Base-by-base conservation (phyloP, 129 eudicot genomes). In the Oenanthe sinensis region DNA sequence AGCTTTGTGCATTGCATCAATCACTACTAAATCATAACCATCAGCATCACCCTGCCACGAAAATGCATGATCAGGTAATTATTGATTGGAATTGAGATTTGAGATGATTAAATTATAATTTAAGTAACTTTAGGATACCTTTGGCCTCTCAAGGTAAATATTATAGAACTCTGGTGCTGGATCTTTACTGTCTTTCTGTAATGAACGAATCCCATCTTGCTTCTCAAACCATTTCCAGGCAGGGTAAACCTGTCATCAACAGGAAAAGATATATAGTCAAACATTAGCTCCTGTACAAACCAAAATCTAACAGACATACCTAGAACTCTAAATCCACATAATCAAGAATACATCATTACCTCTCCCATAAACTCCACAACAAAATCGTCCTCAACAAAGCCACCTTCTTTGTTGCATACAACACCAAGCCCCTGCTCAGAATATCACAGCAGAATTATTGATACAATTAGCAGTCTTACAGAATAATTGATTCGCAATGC, bases 221-320 rank as follows among this genome's bases (percentile, higher is more conserved):
- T 95, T 95, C 82, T 95, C 99, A 83, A 91, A 95, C 99, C 99
- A 95, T 86, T 91, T 91, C 99, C 99, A 95, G 40, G 99, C 87
- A 81, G 99, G 99, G 86, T 95, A 95, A 75, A 95, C 94, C 99
- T 95, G 78, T 19, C 75, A 45, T 55, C 43, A 44, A 60, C 62
- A 75, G 40, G n/a, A 75, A 75, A 42, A 33, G 24, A 33, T 33
- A 33, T 33, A 33, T 33, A 33, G 36, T 46, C 49, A n/a, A 74
- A 28, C 49, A 8, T 74, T 24, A 24, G 15, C 22, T 42, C 39
- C 37, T n/a, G n/a, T 24, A 52, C 36, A 20, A 44, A 71, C 19
- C 55, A 52, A 69, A 43, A 50, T 40, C 44, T 49, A 37, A 73
- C 77, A 45, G 20, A 28, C 20, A 28, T 19, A 4, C 43, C 37